Evolutionary conservation across 139 green algal species (phyloP), one percentile per base, ranked within the genome.

Genomic region (Trebouxia sp.): DNA sequence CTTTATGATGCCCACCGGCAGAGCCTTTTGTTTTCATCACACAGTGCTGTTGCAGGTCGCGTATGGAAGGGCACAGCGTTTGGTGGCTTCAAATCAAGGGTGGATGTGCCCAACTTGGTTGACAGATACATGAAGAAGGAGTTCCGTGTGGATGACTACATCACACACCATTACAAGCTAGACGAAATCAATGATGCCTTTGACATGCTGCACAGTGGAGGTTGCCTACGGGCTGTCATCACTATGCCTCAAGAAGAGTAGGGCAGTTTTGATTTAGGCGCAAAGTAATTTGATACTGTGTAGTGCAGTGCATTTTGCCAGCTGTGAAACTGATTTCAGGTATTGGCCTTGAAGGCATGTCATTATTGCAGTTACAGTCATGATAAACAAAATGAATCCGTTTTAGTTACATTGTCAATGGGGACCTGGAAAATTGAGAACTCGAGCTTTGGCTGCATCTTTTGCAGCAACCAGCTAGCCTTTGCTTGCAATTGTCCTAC

Each of bases 1-100:
- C n/a, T n/a, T n/a, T n/a, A n/a, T n/a, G n/a, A n/a, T n/a, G n/a
- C n/a, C n/a, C n/a, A n/a, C n/a, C n/a, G n/a, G n/a, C n/a, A n/a
- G n/a, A n/a, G n/a, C n/a, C n/a, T n/a, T n/a, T n/a, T n/a, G n/a
- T 17, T 11, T 53, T 14, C 8, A 69, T 10, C 28, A 69, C 14
- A 5, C 66, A 56, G 10, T 22, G 39, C 24, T 38, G 39, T 42
- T 80, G 72, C 58, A 84, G 80, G 95, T 5, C 88, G 95, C 12
- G 70, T 90, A 39, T 98, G 95, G 96, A 94, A 91, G 85, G 96
- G 96, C 39, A 98, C 96, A 7, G 96, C 96, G 0, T 99, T 99
- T 89, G 96, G 95, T 0, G 95, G 96, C 17, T 98, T 93, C 87
- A 97, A 97, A 86, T 93, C 87, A 50, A 81, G 93, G 28, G 53